Base-by-base conservation (phyloP, 1,139 yeast genomes). In the Kodamaea sp. region DNA sequence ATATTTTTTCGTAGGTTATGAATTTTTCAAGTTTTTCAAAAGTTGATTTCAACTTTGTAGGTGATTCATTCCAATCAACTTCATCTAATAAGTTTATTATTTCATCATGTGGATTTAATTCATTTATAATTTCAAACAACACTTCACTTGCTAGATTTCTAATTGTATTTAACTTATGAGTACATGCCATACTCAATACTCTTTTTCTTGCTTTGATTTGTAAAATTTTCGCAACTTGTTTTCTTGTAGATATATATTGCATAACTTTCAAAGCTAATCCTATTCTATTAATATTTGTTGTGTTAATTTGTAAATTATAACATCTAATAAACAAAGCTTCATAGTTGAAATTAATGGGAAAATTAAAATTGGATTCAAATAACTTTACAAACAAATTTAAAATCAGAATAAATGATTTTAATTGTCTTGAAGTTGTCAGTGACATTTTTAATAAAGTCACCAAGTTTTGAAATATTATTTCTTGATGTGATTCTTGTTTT, bases 291-390 rank as follows among this genome's bases (percentile, higher is more conserved):
- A 57, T 35, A 37, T 65, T 72, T 5, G 62, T 53, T 1, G 78
- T 74, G 41, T 71, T 71, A 31, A 78, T 60, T 46, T 79, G 83
- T 29, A 81, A 53, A 51, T 82, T 81, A 58, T 74, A 78, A n/a
- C 76, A 57, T 40, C 80, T 67, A 1, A 76, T 68, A 47, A 62
- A 81, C 2, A 80, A 54, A 0, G 72, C 67, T 22, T 63, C 54
- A 32, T 64, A 57, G 34, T 65, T 65, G 42, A 74, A 73, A 0
- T 39, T 44, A 0, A 32, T 31, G 0, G 74, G 72, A 9, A 75
- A 51, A 3, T 20, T 10, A 6, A 60, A 39, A 27, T 60, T 60
- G n/a, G 67, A 45, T 37, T 75, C 79, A 42, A 73, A 63, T 9
- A 75, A 33, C 37, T 63, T 65, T 10, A 67, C 60, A 32, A 72